Conservation (phyloP, 306 rosid species). For the Pyrus communis region DNA sequence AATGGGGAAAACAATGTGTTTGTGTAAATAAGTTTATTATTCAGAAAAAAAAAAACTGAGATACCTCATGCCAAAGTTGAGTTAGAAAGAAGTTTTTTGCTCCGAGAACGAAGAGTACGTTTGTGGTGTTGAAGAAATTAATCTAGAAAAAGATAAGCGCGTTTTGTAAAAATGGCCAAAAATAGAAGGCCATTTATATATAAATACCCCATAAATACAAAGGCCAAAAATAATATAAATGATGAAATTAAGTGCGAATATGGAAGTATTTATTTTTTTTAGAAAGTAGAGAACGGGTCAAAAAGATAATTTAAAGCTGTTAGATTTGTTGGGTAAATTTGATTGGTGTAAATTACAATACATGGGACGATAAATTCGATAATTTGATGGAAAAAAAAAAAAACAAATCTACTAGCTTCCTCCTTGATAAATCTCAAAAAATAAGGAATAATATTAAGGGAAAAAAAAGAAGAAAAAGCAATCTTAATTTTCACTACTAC, state of each 20-base stretch:
- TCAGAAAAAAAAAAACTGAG: neutral
- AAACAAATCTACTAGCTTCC: neutral
- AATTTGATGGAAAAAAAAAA: neutral
- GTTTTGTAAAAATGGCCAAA: neutral
- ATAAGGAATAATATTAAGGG: too few relatives aligned
- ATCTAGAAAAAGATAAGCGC: neutral
- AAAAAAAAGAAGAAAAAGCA: neutral
- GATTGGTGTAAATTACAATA: neutral
- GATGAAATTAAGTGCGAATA: neutral
- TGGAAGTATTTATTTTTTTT: neutral
- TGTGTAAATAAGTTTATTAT: neutral
- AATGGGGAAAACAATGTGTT: neutral
- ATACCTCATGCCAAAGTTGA: conserved; percentile 8
- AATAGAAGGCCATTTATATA: neutral
- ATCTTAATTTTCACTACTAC: neutral
- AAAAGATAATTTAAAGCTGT: neutral
- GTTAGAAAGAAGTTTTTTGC: neutral
- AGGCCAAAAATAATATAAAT: neutral
- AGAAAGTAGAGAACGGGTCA: neutral
- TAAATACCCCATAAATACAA: neutral
- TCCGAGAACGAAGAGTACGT: neutral
- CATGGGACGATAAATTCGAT: neutral
- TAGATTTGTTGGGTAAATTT: neutral
- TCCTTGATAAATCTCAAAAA: neutral
- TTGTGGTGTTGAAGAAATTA: neutral